Evolutionary conservation across 148 eudicot species (phyloP).

Genomic region (Linanthus parryae): DNA sequence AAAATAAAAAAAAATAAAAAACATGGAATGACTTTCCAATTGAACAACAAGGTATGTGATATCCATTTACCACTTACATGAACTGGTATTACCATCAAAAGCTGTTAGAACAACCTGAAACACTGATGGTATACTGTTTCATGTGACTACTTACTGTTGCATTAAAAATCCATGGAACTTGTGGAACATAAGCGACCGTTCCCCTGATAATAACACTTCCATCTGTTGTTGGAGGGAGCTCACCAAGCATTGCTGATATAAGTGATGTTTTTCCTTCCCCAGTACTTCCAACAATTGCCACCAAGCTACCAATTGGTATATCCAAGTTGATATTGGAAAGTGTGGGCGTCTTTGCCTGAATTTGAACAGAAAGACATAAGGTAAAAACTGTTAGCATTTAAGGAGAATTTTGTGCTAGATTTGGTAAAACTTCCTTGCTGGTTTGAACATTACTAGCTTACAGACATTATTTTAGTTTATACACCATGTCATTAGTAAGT

Average conservation of each 20-base stretch:
- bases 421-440: too few relatives aligned
- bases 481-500: too few relatives aligned
- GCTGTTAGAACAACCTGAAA: background rate
- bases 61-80: too few relatives aligned
- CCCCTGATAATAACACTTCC: conserved; percentile 65
- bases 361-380: conserved; percentile 1
- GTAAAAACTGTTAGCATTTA: background rate
- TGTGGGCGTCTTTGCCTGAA: conserved; percentile 70
- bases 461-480: too few relatives aligned
- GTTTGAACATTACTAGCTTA: too few relatives aligned
- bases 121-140: too few relatives aligned
- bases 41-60: too few relatives aligned
- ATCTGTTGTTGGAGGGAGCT: conserved; percentile 60
- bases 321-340: conserved; percentile 67
- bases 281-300: conserved; percentile 83
- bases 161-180: conserved; percentile 96
- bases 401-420: too few relatives aligned
- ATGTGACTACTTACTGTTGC: conserved; percentile 69
- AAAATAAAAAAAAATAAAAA: too few relatives aligned
- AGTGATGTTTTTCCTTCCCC: conserved; percentile 96
- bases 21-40: too few relatives aligned
- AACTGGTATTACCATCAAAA: background rate
- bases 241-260: conserved; percentile 93
- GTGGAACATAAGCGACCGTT: conserved; percentile 78
- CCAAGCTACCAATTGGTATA: conserved; percentile 72